Evolutionary conservation across 1,284 basidiomycete species (phyloP), one percentile per base, ranked within the genome.

Genomic region (Grifola frondosa): DNA sequence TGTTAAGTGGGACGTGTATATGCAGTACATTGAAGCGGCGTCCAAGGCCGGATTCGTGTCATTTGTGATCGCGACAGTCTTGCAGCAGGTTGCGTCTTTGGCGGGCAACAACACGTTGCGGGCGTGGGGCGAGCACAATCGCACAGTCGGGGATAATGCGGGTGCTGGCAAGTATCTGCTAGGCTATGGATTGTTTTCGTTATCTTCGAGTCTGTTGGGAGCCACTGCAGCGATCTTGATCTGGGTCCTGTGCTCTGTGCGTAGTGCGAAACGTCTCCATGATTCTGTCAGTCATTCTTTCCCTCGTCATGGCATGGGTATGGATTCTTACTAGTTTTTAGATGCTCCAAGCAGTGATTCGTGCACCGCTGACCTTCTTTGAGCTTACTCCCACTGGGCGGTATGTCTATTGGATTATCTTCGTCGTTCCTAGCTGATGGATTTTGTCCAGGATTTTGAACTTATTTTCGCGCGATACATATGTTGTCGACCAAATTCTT

Each of bases 381-480:
- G 92, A 94, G 65, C 67, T 79, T 42, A 93, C 89, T 1, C 89
- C 91, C 2, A 84, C 79, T 17, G 88, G 90, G 57, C 74, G 84
- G 84, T 85, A 53, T 11, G 36, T 38, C 24, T 16, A n/a, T n/a
- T 10, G n/a, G n/a, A n/a, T n/a, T n/a, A n/a, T n/a, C 12, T 19
- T 5, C 30, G 6, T 5, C 3, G 16, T 25, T 13, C 10, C 24
- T 24, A 6, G 30, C 22, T 21, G 21, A n/a, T 4, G 19, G 31
- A 9, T 34, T 6, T 29, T 41, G 26, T 42, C 17, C 31, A 89
- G 88, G 8, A 83, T 91, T 32, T 61, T 94, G 42, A 95, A 95
- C 61, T 66, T 97, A 25, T 98, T 98, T 68, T 91, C 91, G 12
- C 81, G 93, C 5, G 96, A 99, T 61, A 83, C 89, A 32, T 95